These are phyloP conservation scores for Phaeosphaeria sp. DNA, from an alignment of 2,329 filamentous ascomycete species.

Conservation along the genomic window DNA sequence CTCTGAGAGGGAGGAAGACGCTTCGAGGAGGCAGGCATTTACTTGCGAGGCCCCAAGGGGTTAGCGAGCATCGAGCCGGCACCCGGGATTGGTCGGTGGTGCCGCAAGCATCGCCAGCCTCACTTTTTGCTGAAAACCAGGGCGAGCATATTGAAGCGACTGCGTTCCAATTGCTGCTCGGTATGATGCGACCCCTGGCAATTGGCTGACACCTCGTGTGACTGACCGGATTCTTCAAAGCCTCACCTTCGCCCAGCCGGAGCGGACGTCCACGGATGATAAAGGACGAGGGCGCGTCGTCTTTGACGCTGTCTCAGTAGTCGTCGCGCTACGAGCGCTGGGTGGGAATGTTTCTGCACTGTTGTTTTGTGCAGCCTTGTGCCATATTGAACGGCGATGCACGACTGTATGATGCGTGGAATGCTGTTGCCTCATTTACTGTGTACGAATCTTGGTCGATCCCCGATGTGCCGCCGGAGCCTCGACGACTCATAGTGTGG, in stretches of 20 bases:
- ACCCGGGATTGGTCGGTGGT: conserved; percentile 32
- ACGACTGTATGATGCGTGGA: conserved; percentile 1
- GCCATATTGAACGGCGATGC: neutral
- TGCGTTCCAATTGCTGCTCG: conserved; percentile 15
- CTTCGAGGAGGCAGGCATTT: conserved; percentile 22
- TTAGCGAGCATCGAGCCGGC: conserved; percentile 11
- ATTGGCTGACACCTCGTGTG: conserved; percentile 13
- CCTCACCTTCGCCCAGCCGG: conserved; percentile 7
- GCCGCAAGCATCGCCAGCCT: conserved; percentile 38
- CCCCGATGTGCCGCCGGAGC: conserved; percentile 2
- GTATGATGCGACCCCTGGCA: conserved; percentile 13
- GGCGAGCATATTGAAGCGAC: conserved; percentile 30
- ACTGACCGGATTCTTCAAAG: conserved; percentile 14
- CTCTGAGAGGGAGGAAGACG: conserved; percentile 22
- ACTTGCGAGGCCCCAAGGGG: conserved; percentile 22
- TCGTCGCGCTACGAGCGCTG: neutral
- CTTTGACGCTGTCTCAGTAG: neutral
- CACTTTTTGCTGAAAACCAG: conserved; percentile 37
- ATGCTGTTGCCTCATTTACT: conserved; percentile 1
- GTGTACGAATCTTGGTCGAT: conserved; percentile 3
- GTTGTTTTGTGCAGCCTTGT: neutral
- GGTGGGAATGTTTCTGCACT: neutral
- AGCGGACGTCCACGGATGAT: conserved; percentile 6
- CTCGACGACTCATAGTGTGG: conserved; percentile 1
- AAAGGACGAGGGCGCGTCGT: conserved; percentile 4